phyloP scores from a whole-genome alignment of 345 rosid genomes.

The Hevea brasiliensis region DNA sequence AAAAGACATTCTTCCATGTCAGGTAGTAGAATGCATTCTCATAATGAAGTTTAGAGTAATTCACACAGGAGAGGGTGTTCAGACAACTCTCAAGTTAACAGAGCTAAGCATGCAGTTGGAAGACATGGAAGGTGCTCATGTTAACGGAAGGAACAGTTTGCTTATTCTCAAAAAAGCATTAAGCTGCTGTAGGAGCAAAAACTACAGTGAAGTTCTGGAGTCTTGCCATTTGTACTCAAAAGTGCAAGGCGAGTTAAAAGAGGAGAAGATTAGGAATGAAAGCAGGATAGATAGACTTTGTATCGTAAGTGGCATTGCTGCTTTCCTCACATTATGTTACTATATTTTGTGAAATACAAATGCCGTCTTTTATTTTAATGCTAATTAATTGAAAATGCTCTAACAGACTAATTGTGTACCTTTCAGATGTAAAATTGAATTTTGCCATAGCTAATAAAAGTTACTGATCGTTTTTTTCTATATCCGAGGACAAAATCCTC shows the following conservation, averaged over 20 bases:
- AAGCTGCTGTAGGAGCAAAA: slow-evolving; percentile 65
- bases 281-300: slow-evolving; percentile 63
- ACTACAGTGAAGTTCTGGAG: slow-evolving; percentile 69
- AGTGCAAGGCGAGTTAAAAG: slow-evolving; percentile 60
- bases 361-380: not conserved
- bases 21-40: slow-evolving; percentile 68
- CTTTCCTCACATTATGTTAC: slow-evolving; percentile 59
- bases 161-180: slow-evolving; percentile 63
- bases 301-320: slow-evolving; percentile 62
- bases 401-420: slow-evolving; percentile 15
- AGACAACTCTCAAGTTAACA: slow-evolving; percentile 54
- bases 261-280: slow-evolving; percentile 75
- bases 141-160: slow-evolving; percentile 71
- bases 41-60: slow-evolving; percentile 63
- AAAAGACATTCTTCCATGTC: slow-evolving; percentile 60
- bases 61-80: slow-evolving; percentile 37
- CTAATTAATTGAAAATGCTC: slow-evolving; percentile 16
- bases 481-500: not conserved
- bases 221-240: slow-evolving; percentile 65
- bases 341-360: slow-evolving; percentile 46
- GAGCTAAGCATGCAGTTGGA: slow-evolving; percentile 83
- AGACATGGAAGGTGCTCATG: slow-evolving; percentile 79
- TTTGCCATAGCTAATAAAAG: slow-evolving; percentile 31
- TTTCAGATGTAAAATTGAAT: slow-evolving; percentile 33
- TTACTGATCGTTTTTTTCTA: not conserved